Conservation (phyloP, 805 yeast genomes). For the Teunomyces panamensis region DNA sequence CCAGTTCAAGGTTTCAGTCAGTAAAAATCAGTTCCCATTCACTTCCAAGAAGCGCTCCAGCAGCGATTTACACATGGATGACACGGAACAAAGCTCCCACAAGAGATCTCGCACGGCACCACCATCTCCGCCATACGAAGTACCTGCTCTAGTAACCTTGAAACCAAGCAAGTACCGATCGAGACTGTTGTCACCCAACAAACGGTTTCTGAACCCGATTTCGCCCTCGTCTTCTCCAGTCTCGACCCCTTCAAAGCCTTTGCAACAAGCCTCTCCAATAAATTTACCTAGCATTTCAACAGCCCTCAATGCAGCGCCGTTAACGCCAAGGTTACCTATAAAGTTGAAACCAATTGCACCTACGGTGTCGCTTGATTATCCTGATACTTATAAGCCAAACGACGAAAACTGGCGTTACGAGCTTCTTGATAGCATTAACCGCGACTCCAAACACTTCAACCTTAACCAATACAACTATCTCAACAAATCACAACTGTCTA, state of each 20-base stretch:
- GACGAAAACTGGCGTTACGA: slow-evolving; percentile 45
- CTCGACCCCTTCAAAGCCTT: slow-evolving; percentile 11
- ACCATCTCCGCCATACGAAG: slow-evolving; percentile 27
- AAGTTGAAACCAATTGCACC: slow-evolving; percentile 35
- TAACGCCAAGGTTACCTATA: slow-evolving; percentile 15
- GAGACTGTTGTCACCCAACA: slow-evolving; percentile 13
- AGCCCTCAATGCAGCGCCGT: slow-evolving; percentile 24
- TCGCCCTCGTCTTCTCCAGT: slow-evolving; percentile 19
- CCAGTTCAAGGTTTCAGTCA: slow-evolving; percentile 20
- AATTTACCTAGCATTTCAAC: slow-evolving; percentile 36
- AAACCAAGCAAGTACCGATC: slow-evolving; percentile 10
- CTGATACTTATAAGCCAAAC: slow-evolving; percentile 44
- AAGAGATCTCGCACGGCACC: slow-evolving; percentile 48
- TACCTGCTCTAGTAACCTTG: slow-evolving; percentile 3
- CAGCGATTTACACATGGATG: slow-evolving; percentile 17
- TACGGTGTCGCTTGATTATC: slow-evolving; percentile 41
- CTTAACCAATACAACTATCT: slow-evolving; percentile 28
- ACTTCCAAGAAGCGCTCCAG: slow-evolving; percentile 26
- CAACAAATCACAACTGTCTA: slow-evolving; percentile 11
- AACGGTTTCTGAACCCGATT: slow-evolving; percentile 14
- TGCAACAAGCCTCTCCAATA: slow-evolving; percentile 4
- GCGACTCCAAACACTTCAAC: slow-evolving; percentile 21
- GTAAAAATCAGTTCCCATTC: slow-evolving; percentile 2
- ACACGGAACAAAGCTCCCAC: slow-evolving; percentile 3
- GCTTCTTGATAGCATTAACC: slow-evolving; percentile 32